phyloP scores from a whole-genome alignment of 768 basidiomycete genomes.

The Mycena indigotica region DNA sequence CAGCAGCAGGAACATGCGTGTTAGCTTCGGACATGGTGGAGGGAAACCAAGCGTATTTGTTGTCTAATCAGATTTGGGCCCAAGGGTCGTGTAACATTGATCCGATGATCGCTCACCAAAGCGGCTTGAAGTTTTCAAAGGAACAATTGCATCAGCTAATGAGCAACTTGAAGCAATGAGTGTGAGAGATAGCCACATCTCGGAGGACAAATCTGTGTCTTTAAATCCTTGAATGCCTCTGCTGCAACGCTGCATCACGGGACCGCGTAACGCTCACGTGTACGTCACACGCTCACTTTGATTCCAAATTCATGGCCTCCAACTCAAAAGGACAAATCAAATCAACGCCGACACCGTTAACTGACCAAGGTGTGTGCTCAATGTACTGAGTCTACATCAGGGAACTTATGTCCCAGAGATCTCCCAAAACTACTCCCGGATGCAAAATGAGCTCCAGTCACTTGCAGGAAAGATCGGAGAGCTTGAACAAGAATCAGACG shows the following conservation, averaged over 20 bases:
- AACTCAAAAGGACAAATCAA: constrained; percentile 62
- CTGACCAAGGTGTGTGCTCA: constrained; percentile 68
- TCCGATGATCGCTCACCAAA: too few relatives aligned
- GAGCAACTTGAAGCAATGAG: too few relatives aligned
- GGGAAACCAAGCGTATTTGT: not conserved
- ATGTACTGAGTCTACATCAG: constrained; percentile 13
- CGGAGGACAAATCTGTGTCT: too few relatives aligned
- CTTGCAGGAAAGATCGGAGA: constrained; percentile 94
- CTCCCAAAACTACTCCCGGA: constrained; percentile 76
- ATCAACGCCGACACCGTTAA: constrained; percentile 51
- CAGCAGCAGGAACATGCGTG: constrained; percentile 1
- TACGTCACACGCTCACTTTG: too few relatives aligned
- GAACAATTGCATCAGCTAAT: too few relatives aligned
- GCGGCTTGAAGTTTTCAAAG: too few relatives aligned
- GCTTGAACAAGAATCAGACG: constrained; percentile 93
- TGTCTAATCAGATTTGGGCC: constrained; percentile 1
- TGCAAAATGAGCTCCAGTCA: constrained; percentile 89
- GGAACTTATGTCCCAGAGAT: constrained; percentile 70
- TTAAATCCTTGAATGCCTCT: too few relatives aligned
- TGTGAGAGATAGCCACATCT: too few relatives aligned
- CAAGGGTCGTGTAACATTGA: too few relatives aligned
- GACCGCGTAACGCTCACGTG: too few relatives aligned
- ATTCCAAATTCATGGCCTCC: too few relatives aligned
- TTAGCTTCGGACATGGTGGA: constrained; percentile 17
- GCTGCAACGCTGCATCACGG: too few relatives aligned